Conservation (phyloP, 805 yeast genomes). For the Candida ipomoeae region DNA sequence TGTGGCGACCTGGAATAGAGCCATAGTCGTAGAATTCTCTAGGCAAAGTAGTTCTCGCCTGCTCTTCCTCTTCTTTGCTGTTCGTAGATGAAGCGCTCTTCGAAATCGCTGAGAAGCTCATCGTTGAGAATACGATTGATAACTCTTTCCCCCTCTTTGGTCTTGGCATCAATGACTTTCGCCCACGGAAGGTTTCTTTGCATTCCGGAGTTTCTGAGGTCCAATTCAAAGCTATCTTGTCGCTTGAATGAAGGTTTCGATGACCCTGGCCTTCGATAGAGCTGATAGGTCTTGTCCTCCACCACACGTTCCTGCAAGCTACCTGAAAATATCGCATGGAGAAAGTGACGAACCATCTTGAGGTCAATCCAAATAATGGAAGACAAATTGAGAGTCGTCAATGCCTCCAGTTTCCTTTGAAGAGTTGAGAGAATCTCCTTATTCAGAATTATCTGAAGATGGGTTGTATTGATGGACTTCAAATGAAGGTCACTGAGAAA, state of each 20-base stretch:
- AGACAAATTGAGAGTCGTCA: conserved; percentile 38
- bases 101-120: conserved; percentile 26
- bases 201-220: conserved; percentile 50
- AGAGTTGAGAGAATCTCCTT: conserved; percentile 24
- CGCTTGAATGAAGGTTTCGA: background rate
- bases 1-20: background rate
- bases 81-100: conserved; percentile 30
- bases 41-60: conserved; percentile 37
- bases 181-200: conserved; percentile 47
- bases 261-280: conserved; percentile 3
- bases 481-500: conserved; percentile 40
- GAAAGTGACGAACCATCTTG: conserved; percentile 30
- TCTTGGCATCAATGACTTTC: conserved; percentile 9
- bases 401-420: conserved; percentile 12
- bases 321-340: conserved; percentile 14
- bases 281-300: conserved; percentile 7
- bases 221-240: conserved; percentile 19
- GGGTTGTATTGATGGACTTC: conserved; percentile 33
- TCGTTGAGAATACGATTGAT: conserved; percentile 28
- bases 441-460: conserved; percentile 30
- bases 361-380: conserved; percentile 48
- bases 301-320: conserved; percentile 3
- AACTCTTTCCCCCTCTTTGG: conserved; percentile 10
- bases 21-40: background rate
- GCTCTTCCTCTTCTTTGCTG: conserved; percentile 38